Evolutionary conservation across 2,329 filamentous ascomycete genomes (phyloP).

Genomic region (Celoporthe dispersa): DNA sequence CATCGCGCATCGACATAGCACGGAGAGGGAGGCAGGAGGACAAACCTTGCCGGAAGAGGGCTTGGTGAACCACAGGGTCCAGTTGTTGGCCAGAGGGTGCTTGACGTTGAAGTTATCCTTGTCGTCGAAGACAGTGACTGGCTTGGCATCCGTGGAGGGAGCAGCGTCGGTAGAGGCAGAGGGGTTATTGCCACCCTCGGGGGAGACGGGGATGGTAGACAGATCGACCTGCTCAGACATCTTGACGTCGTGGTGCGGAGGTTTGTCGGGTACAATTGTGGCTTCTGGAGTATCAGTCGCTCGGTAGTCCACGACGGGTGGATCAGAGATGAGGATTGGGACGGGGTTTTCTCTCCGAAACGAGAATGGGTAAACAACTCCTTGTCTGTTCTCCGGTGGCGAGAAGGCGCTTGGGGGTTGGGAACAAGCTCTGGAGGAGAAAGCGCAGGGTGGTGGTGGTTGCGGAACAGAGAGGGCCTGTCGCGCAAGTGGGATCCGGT

Average conservation of each 20-base stretch:
- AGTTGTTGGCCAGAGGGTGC: conserved; percentile 95
- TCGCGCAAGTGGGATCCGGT: conserved; percentile 23
- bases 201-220: conserved; percentile 70
- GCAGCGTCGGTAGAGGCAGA: conserved; percentile 50
- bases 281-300: background rate
- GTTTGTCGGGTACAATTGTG: conserved; percentile 9
- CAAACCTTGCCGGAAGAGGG: conserved; percentile 90
- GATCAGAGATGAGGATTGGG: background rate
- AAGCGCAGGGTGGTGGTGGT: conserved; percentile 2
- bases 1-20: conserved; percentile 30
- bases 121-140: conserved; percentile 96
- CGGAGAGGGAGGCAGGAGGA: conserved; percentile 12
- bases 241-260: conserved; percentile 28
- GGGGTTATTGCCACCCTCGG: conserved; percentile 62
- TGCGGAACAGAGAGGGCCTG: conserved; percentile 17
- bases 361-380: background rate
- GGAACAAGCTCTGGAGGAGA: background rate
- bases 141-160: conserved; percentile 58
- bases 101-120: conserved; percentile 99
- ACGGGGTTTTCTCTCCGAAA: background rate
- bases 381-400: background rate
- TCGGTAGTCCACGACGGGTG: background rate
- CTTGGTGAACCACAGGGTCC: conserved; percentile 99
- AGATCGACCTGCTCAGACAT: conserved; percentile 66
- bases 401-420: background rate